These are phyloP conservation scores for Suaeda aralocaspica DNA, from an alignment of 148 eudicot species.

Conservation along the genomic window DNA sequence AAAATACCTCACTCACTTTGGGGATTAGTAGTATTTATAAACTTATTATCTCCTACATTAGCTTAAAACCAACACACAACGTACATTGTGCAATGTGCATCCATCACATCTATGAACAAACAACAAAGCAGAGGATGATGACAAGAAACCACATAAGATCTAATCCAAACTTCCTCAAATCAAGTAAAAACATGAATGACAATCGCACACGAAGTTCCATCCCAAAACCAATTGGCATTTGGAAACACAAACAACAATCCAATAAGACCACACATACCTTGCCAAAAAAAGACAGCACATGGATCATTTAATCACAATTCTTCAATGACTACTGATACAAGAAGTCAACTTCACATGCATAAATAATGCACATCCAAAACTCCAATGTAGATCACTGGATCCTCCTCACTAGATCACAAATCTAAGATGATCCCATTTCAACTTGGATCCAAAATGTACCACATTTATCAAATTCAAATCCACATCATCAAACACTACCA, in stretches of 20 bases:
- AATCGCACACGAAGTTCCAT: neutral
- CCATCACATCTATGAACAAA: neutral
- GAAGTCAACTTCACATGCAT: neutral
- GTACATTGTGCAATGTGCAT: neutral
- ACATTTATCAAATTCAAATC: slow-evolving; percentile 1
- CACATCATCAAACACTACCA: neutral
- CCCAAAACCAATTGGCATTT: neutral
- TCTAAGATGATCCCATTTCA: neutral
- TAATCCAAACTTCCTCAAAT: neutral
- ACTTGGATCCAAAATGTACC: neutral
- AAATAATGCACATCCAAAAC: neutral
- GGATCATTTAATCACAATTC: neutral
- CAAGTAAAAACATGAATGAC: neutral
- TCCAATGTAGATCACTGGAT: neutral
- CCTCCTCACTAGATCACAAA: neutral
- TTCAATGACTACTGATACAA: neutral
- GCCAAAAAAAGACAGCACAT: too few relatives aligned
- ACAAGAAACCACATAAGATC: neutral
- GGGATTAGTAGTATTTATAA: neutral
- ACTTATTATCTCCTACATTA: too few relatives aligned
- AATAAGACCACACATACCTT: neutral
- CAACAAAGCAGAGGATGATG: neutral
- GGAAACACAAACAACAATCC: neutral
- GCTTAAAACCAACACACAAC: neutral
- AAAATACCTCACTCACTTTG: neutral